Evolutionary conservation across 805 yeast genomes (phyloP).

Genomic region (Wickerhamiella bombiphila): DNA sequence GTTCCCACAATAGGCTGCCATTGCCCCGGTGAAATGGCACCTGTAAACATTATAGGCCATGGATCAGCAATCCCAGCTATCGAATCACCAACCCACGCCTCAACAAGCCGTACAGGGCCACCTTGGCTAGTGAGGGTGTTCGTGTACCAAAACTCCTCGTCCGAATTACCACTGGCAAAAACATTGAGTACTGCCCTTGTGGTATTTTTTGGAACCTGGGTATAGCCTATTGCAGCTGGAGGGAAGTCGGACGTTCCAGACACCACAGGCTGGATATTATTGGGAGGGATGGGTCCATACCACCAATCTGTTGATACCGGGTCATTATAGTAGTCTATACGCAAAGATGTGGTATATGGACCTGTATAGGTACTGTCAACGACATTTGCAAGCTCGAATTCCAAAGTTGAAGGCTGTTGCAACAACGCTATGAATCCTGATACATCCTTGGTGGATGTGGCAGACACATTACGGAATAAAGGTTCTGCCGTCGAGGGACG

Average conservation of each 20-base stretch:
- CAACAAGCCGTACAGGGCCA: slow-evolving; percentile 35
- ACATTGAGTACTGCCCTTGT: slow-evolving; percentile 41
- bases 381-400: slow-evolving; percentile 51
- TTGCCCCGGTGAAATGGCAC: slow-evolving; percentile 63
- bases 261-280: slow-evolving; percentile 1
- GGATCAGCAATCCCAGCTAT: slow-evolving; percentile 50
- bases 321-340: slow-evolving; percentile 33
- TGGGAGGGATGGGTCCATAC: slow-evolving; percentile 8
- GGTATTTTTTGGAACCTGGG: slow-evolving; percentile 32
- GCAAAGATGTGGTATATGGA: slow-evolving; percentile 37
- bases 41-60: slow-evolving; percentile 60
- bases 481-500: slow-evolving; percentile 69
- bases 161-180: slow-evolving; percentile 55
- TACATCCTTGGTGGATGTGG: slow-evolving; percentile 49
- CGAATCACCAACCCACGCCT: slow-evolving; percentile 42
- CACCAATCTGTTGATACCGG: slow-evolving; percentile 1
- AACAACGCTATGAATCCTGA: slow-evolving; percentile 42
- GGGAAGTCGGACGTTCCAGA: neutral
- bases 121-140: neutral
- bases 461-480: slow-evolving; percentile 32
- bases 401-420: slow-evolving; percentile 24
- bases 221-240: neutral
- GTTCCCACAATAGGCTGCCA: slow-evolving; percentile 72
- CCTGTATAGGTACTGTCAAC: slow-evolving; percentile 41
- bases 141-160: slow-evolving; percentile 71